Evolutionary conservation across 75 land plant species (phyloP).

Genomic region (Sequoia sempervirens): DNA sequence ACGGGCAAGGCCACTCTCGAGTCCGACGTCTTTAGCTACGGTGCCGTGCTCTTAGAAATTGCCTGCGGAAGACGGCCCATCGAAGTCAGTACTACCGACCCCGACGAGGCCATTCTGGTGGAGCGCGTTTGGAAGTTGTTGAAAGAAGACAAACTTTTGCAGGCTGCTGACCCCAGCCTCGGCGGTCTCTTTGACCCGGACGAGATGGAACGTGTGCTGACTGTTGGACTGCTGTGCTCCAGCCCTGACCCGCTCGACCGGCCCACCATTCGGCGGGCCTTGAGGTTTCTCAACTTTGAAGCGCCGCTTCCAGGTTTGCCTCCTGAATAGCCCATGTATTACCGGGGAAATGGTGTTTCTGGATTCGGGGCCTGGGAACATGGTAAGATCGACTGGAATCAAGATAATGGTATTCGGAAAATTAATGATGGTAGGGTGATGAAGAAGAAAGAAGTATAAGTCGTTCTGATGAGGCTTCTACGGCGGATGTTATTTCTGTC

Average conservation of each 20-base stretch:
- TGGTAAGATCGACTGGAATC: not conserved
- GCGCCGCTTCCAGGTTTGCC: not conserved
- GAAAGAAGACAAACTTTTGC: conserved; percentile 20
- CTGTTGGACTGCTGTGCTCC: conserved; percentile 54
- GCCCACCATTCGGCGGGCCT: conserved; percentile 52
- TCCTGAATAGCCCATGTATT: not conserved
- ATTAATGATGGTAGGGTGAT: not conserved
- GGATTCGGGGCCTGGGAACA: not conserved
- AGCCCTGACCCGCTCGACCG: conserved; percentile 38
- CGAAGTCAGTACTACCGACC: conserved; percentile 6
- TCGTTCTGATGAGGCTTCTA: not conserved
- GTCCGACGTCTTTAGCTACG: conserved; percentile 61
- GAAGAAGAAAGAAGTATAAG: not conserved
- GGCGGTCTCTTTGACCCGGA: not conserved
- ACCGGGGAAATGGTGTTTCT: not conserved
- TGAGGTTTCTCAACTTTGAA: conserved; percentile 12
- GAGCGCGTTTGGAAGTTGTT: conserved; percentile 59
- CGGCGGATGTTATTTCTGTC: not conserved
- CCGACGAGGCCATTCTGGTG: conserved; percentile 39
- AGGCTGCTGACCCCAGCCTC: conserved; percentile 43
- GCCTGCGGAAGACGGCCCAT: conserved; percentile 52
- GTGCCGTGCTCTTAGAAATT: conserved; percentile 50
- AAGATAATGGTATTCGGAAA: no score
- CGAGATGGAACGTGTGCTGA: conserved; percentile 38
- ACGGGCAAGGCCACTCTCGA: conserved; percentile 28